Evolutionary conservation across 192 early-diverging fungal species (phyloP).

Genomic region (Mortierella alpina): DNA sequence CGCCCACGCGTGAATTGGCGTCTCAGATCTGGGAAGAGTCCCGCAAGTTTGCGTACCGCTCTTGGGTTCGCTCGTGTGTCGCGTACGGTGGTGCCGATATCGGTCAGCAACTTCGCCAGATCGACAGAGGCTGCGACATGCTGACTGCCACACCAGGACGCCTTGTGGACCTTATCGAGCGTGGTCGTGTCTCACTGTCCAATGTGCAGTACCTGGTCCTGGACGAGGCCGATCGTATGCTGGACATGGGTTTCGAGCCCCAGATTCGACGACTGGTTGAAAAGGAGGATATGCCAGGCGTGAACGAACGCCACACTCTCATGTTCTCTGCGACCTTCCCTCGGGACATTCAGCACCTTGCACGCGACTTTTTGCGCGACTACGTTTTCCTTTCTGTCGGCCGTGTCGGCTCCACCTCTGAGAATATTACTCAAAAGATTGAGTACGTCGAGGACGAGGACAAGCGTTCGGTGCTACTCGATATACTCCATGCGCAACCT

Average conservation of each 20-base stretch:
- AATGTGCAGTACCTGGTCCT: conserved; percentile 89
- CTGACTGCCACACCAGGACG: conserved; percentile 96
- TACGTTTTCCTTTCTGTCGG: conserved; percentile 91
- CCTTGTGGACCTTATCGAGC: conserved; percentile 91
- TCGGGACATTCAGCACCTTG: conserved; percentile 84
- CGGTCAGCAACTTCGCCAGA: conserved; percentile 83
- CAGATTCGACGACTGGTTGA: conserved; percentile 90
- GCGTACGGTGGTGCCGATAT: conserved; percentile 97
- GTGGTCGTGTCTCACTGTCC: conserved; percentile 77
- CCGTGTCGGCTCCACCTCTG: conserved; percentile 93
- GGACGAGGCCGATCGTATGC: conserved; percentile 97
- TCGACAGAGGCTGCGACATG: conserved; percentile 93
- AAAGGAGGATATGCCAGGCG: conserved; percentile 74
- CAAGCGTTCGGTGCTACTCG: conserved; percentile 90
- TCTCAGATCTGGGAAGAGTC: conserved; percentile 96
- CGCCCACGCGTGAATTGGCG: conserved; percentile 95
- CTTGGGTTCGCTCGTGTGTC: conserved; percentile 92
- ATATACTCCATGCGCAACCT: conserved; percentile 73
- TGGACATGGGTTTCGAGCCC: conserved; percentile 94
- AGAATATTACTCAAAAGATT: conserved; percentile 94
- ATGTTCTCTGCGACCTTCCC: conserved; percentile 98
- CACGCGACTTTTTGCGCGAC: conserved; percentile 82
- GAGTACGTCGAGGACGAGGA: conserved; percentile 95
- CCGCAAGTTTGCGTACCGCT: conserved; percentile 82
- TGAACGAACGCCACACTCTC: conserved; percentile 85